phyloP scores from a whole-genome alignment of 2,329 filamentous ascomycete genomes.

The Thermochaetoides dissita region DNA sequence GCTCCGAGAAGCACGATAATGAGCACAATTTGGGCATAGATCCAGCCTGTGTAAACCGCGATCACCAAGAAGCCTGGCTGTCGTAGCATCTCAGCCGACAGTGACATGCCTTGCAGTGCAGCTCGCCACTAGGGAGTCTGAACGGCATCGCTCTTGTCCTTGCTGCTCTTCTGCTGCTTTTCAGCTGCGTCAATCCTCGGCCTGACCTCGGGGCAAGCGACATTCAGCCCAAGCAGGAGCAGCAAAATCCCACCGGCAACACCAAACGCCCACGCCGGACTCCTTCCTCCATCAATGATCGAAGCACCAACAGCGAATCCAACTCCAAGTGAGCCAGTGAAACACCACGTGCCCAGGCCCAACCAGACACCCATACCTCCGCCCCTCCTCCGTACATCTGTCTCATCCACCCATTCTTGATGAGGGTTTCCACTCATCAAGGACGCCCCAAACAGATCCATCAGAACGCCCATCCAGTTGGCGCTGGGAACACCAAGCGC shows the following conservation, averaged over 20 bases:
- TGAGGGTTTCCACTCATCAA: conserved; percentile 59
- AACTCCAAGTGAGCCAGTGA: conserved; percentile 54
- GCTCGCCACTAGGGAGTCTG: no score
- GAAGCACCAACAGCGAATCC: conserved; percentile 59
- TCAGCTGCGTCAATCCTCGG: no score
- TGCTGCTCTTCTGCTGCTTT: no score
- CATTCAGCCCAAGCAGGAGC: conserved; percentile 52
- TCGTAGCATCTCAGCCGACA: conserved; percentile 56
- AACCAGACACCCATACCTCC: conserved; percentile 72
- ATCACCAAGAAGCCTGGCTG: conserved; percentile 63
- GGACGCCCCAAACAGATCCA: conserved; percentile 64
- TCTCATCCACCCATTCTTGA: conserved; percentile 52
- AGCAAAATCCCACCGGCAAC: conserved; percentile 55
- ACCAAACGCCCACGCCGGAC: conserved; percentile 64
- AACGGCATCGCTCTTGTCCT: no score
- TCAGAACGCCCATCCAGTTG: conserved; percentile 58
- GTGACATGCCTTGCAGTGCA: conserved; percentile 42
- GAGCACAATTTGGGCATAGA: conserved; percentile 62
- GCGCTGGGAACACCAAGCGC: conserved; percentile 56
- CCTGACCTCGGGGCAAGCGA: conserved; percentile 56
- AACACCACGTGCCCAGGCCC: conserved; percentile 65
- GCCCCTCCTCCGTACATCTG: conserved; percentile 59
- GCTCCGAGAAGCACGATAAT: conserved; percentile 60
- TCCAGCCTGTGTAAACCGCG: conserved; percentile 62
- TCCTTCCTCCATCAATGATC: conserved; percentile 45